Evolutionary conservation across 75 land plant genomes (phyloP), one percentile per base, ranked within the genome.

Genomic region (Pinus taeda): DNA sequence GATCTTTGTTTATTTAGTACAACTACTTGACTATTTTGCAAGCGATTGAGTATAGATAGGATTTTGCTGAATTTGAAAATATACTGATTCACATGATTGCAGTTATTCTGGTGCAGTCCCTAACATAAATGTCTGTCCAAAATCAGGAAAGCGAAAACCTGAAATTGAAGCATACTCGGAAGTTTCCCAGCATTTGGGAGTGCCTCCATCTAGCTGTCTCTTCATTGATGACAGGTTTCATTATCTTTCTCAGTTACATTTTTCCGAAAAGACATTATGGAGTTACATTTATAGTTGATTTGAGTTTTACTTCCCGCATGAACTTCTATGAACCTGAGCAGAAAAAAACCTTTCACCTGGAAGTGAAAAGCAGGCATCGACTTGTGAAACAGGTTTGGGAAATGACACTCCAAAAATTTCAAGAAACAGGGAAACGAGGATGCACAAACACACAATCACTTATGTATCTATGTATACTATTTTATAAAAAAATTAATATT

Each of bases 181-280:
- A 69, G 97, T 87, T 69, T 17, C 83, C 60, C 58, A 76, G 29
- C 90, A 91, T 33, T 85, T 94, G 60, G 77, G 80, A 63, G 84
- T 94, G 49, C 86, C 91, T 59, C 90, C 99, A 74, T 81, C 88
- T 60, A 80, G 60, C 75, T 92, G 95, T 80, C 76, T 92, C 20
- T 97, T 97, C 78, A 76, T 97, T 75, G 99, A 97, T 85, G 99
- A 97, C 86, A 89, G 93, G 99, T 96, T 77, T 60, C 26, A 24
- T 21, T 59, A 49, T 78, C 29, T 73, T 59, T 70, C 36, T 56
- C 18, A 53, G 15, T 15, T 56, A 15, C 3, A 12, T n/a, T 76
- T 71, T 66, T 15, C 59, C 69, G 36, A 55, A 55, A 26, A 77
- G 56, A 18, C 37, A 57, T 33, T 65, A 65, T 65, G 15, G 7